A percentile compares a stretch with the other conserved stretches of the same genome.
Conservation (phyloP, 192 early-diverging fungal species). For the Coemansia javaensis region DNA sequence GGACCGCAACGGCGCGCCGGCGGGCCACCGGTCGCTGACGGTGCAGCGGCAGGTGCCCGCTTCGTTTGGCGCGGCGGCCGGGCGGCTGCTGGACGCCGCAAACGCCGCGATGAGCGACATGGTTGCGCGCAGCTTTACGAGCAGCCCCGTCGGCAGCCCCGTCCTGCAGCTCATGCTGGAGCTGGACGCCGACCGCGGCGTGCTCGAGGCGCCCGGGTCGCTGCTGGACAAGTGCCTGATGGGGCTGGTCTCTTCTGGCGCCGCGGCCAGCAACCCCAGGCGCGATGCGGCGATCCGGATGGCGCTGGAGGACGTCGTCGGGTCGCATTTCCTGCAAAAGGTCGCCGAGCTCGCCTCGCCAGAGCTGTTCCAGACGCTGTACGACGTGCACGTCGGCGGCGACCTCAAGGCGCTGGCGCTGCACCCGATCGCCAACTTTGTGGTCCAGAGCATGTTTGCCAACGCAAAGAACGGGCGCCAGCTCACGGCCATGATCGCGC, state of each 20-base stretch:
- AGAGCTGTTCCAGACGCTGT: slow-evolving; percentile 59
- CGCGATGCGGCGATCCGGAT: slow-evolving; percentile 54
- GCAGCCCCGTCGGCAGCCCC: slow-evolving; percentile 70
- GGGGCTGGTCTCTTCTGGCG: slow-evolving; percentile 52
- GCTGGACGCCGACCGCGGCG: slow-evolving; percentile 8
- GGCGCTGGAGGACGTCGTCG: slow-evolving; percentile 65
- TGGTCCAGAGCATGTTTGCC: slow-evolving; percentile 71
- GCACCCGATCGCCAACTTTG: slow-evolving; percentile 77
- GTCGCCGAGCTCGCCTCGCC: slow-evolving; percentile 55
- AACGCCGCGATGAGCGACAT: slow-evolving; percentile 52
- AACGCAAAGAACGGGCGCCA: slow-evolving; percentile 58
- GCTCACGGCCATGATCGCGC: slow-evolving; percentile 61
- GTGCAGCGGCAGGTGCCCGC: slow-evolving; percentile 51
- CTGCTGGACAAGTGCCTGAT: slow-evolving; percentile 56
- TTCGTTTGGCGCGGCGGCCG: slow-evolving; percentile 58
- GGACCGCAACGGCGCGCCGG: slow-evolving; percentile 15
- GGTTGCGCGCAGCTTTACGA: slow-evolving; percentile 52
- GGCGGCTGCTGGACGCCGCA: slow-evolving; percentile 50
- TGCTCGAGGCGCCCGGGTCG: slow-evolving; percentile 24
- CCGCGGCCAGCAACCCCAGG: slow-evolving; percentile 31
- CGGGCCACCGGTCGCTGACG: slow-evolving; percentile 1
- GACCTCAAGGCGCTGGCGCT: slow-evolving; percentile 58
- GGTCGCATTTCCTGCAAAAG: slow-evolving; percentile 76
- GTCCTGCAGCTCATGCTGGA: slow-evolving; percentile 64
- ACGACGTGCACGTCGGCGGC: slow-evolving; percentile 59